Evolutionary conservation across 352 stramenopile species (phyloP), one percentile per base, ranked within the genome.

Genomic region (Globisporangium megalacanthum): DNA sequence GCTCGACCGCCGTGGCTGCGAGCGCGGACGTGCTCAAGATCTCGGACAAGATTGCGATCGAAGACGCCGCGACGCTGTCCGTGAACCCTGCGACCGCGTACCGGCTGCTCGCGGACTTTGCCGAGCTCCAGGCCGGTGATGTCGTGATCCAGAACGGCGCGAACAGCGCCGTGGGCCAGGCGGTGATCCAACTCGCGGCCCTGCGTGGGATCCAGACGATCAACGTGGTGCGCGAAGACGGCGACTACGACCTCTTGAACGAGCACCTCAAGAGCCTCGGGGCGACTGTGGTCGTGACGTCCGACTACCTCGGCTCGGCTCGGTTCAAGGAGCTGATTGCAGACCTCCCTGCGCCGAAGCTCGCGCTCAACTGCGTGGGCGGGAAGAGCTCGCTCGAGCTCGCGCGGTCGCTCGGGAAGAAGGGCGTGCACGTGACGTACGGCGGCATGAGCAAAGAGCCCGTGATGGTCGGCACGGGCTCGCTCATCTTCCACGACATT

Each of bases 81-180:
- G 80, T 95, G 54, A 96, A 95, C 71, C 83, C 88, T 29, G 75
- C 79, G 22, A 94, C 88, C 9, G 88, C 89, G 8, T 94, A 92
- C 69, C 81, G 88, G 47, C 66, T 97, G 62, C 72, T 97, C 46
- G 69, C 73, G 5, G 89, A 97, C 73, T 96, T 96, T 65, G 69
- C 70, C 39, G 67, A 67, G 55, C 78, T 97, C 49, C 66, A 71
- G 54, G 70, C 71, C 61, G 88, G 89, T 54, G 89, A 97, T 65
- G 78, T 90, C 31, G 55, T 97, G 48, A 96, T 96, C 63, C 89
- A 97, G 71, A 97, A 96, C 70, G 89, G 74, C 37, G 88, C 89
- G 31, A 95, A 94, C 72, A 92, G 79, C 59, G 69, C 86, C 13
- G 88, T 96, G 22, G 89, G 89, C 54, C 72, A 93, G 66, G 84